These are phyloP conservation scores for Drosera capensis DNA, from an alignment of 148 eudicot species.

Conservation along the genomic window DNA sequence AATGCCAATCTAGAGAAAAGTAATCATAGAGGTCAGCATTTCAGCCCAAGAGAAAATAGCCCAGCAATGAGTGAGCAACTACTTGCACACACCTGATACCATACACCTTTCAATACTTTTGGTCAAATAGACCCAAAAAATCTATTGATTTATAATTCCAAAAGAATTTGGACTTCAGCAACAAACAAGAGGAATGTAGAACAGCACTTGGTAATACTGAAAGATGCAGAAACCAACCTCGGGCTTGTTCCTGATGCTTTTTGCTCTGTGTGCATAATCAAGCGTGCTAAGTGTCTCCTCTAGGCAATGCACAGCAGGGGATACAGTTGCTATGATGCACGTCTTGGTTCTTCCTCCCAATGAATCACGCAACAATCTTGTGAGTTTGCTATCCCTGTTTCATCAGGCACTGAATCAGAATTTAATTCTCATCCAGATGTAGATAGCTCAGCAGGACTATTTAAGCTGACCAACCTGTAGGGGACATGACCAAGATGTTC, in stretches of 20 bases:
- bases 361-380: constrained; percentile 83
- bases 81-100: no score
- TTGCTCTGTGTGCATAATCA: constrained; percentile 93
- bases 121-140: background rate
- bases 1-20: background rate
- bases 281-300: constrained; percentile 88
- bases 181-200: constrained; percentile 1
- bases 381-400: constrained; percentile 86
- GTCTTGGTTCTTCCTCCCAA: constrained; percentile 91
- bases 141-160: background rate
- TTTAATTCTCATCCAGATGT: background rate
- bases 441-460: background rate
- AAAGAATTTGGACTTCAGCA: no score
- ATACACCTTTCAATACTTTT: no score
- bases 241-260: constrained; percentile 76
- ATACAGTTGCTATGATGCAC: constrained; percentile 89
- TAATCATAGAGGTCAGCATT: no score
- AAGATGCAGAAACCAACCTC: constrained; percentile 33
- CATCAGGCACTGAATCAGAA: background rate
- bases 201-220: background rate
- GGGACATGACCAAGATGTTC: constrained; percentile 93
- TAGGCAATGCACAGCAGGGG: constrained; percentile 92
- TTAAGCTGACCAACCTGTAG: constrained; percentile 46
- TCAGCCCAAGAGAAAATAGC: no score
- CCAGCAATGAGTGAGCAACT: no score